These are phyloP conservation scores for Rhizophagus prolifer DNA, from an alignment of 192 early-diverging fungal genomes.

Conservation along the genomic window DNA sequence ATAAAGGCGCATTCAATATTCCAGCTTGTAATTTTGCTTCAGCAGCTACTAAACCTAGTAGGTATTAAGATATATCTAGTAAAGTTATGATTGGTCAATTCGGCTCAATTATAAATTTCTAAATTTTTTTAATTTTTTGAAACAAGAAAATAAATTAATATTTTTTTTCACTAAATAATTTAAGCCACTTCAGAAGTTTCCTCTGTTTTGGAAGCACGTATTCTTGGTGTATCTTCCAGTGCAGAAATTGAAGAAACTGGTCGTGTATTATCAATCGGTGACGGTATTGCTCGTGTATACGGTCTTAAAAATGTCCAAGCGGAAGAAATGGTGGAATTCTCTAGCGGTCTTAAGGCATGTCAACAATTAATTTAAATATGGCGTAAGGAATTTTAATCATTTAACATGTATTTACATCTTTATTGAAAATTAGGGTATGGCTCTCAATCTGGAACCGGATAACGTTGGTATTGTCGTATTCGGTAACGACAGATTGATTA, in stretches of 20 bases:
- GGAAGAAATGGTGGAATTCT: constrained; percentile 99
- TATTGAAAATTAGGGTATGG: constrained; percentile 79
- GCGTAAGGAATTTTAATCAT: neutral
- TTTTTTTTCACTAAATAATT: neutral
- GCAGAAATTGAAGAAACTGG: constrained; percentile 97
- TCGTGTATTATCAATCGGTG: constrained; percentile 98
- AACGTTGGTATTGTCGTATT: constrained; percentile 99
- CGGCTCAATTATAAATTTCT: too few relatives aligned
- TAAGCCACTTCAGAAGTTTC: constrained; percentile 90
- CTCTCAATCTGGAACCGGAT: constrained; percentile 99
- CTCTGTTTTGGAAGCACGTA: constrained; percentile 97
- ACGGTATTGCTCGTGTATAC: constrained; percentile 99
- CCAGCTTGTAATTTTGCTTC: constrained; percentile 35
- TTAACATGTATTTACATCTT: neutral
- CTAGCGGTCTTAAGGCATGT: constrained; percentile 91
- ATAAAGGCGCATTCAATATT: constrained; percentile 15
- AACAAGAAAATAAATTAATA: too few relatives aligned
- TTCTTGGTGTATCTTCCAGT: constrained; percentile 79
- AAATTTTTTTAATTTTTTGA: too few relatives aligned
- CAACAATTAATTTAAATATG: neutral
- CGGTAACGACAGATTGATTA: constrained; percentile 99
- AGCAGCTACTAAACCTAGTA: constrained; percentile 34
- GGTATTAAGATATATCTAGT: neutral
- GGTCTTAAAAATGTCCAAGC: constrained; percentile 98
- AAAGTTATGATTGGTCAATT: neutral